phyloP scores from a whole-genome alignment of 257 asterid genomes.

The Rauvolfia tetraphylla region DNA sequence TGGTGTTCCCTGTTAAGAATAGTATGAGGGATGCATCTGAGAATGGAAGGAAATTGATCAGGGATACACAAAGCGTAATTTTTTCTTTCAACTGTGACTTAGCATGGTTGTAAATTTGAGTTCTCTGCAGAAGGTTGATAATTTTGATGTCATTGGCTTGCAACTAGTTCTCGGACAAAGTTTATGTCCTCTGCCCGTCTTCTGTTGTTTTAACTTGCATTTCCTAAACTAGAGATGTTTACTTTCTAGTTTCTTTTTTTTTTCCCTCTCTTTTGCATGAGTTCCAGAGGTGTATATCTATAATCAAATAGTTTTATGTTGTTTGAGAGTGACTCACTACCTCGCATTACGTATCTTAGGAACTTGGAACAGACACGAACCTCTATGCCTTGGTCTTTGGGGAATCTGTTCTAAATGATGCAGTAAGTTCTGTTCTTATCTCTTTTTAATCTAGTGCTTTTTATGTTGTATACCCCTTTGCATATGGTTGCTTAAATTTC shows the following conservation, averaged over 20 bases:
- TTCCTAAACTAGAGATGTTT: background rate
- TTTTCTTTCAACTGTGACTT: background rate
- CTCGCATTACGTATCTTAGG: slow-evolving; percentile 45
- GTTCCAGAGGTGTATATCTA: background rate
- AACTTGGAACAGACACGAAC: slow-evolving; percentile 93
- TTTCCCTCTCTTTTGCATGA: background rate
- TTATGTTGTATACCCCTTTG: background rate
- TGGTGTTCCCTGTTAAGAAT: background rate
- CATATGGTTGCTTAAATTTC: background rate
- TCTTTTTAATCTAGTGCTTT: background rate
- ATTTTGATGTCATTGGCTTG: too few species aligned
- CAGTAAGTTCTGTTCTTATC: slow-evolving; percentile 53
- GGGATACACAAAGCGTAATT: background rate
- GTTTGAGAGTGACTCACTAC: slow-evolving; percentile 13
- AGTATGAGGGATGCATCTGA: background rate
- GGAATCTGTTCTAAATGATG: slow-evolving; percentile 97
- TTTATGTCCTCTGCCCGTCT: background rate
- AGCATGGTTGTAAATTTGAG: background rate
- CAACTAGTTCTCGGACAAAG: too few species aligned
- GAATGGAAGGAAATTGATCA: background rate
- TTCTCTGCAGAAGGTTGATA: too few species aligned
- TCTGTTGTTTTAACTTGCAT: background rate
- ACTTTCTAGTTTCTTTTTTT: background rate
- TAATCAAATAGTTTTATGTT: background rate
- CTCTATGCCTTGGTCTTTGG: slow-evolving; percentile 98